Conservation (phyloP, 345 rosid species). For the Euphorbia pulcherrima region DNA sequence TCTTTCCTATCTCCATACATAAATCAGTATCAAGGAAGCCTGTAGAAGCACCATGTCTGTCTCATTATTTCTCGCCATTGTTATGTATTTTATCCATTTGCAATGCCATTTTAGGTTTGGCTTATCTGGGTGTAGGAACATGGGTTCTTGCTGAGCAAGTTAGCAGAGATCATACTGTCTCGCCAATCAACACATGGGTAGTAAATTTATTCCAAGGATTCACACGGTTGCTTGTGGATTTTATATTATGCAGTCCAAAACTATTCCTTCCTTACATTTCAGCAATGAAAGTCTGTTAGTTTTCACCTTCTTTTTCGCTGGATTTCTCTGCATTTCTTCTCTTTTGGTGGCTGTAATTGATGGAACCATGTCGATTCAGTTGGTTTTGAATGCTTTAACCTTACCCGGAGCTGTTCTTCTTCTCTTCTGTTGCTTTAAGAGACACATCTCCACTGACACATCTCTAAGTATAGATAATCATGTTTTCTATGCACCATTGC, state of each 20-base stretch:
- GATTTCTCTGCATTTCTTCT: conserved; percentile 31
- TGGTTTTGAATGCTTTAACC: conserved; percentile 29
- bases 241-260: conserved; percentile 21
- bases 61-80: conserved; percentile 12
- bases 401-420: conserved; percentile 39
- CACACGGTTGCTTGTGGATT: conserved; percentile 33
- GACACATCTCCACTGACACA: background rate
- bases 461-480: conserved; percentile 1
- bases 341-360: conserved; percentile 18
- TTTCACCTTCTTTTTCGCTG: conserved; percentile 25
- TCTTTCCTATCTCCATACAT: conserved; percentile 16
- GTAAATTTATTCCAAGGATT: conserved; percentile 29
- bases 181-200: conserved; percentile 35
- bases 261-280: conserved; percentile 6
- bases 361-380: conserved; percentile 7
- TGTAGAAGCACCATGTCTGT: background rate
- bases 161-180: conserved; percentile 11
- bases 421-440: conserved; percentile 20
- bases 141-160: conserved; percentile 25
- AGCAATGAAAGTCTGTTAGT: conserved; percentile 16
- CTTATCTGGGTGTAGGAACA: conserved; percentile 28
- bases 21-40: conserved; percentile 17
- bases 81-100: conserved; percentile 20
- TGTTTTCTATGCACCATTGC: conserved; percentile 33
- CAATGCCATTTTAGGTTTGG: conserved; percentile 29